Conservation (phyloP, 2,329 filamentous ascomycete genomes). For the Epichloe sibirici region DNA sequence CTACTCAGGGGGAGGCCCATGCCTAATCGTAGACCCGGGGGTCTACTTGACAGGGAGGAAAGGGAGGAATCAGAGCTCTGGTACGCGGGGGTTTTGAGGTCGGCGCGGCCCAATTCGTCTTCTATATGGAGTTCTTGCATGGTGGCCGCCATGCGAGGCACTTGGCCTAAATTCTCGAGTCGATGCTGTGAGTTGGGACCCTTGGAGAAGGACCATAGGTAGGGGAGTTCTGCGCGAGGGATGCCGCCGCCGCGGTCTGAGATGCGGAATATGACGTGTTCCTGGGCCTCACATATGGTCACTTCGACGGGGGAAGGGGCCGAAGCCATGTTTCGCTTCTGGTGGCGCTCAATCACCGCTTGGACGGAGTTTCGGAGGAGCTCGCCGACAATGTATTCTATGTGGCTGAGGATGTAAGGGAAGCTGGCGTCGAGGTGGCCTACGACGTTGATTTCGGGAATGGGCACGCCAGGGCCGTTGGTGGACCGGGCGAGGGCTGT, state of each 20-base stretch:
- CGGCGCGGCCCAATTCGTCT: slow-evolving; percentile 27
- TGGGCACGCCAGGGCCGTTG: slow-evolving; percentile 55
- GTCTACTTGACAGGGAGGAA: slow-evolving; percentile 65
- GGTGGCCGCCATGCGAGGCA: slow-evolving; percentile 86
- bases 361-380: slow-evolving; percentile 91
- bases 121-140: slow-evolving; percentile 67
- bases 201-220: slow-evolving; percentile 95
- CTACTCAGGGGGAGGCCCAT: slow-evolving; percentile 90
- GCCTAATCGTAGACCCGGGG: slow-evolving; percentile 70
- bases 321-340: slow-evolving; percentile 23
- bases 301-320: slow-evolving; percentile 82
- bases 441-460: slow-evolving; percentile 72
- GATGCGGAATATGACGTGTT: slow-evolving; percentile 92
- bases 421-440: slow-evolving; percentile 86
- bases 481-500: slow-evolving; percentile 61
- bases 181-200: slow-evolving; percentile 67
- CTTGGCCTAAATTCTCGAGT: slow-evolving; percentile 72
- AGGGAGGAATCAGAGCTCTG: slow-evolving; percentile 63
- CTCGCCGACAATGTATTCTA: slow-evolving; percentile 96
- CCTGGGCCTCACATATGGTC: slow-evolving; percentile 82
- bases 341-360: slow-evolving; percentile 68
- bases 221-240: slow-evolving; percentile 68
- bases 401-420: slow-evolving; percentile 88
- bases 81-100: slow-evolving; percentile 29
- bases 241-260: slow-evolving; percentile 94